A percentile compares a stretch with the other conserved stretches of the same genome.
Evolutionary conservation across 768 basidiomycete genomes (phyloP).

Genomic region (Lactarius vividus): DNA sequence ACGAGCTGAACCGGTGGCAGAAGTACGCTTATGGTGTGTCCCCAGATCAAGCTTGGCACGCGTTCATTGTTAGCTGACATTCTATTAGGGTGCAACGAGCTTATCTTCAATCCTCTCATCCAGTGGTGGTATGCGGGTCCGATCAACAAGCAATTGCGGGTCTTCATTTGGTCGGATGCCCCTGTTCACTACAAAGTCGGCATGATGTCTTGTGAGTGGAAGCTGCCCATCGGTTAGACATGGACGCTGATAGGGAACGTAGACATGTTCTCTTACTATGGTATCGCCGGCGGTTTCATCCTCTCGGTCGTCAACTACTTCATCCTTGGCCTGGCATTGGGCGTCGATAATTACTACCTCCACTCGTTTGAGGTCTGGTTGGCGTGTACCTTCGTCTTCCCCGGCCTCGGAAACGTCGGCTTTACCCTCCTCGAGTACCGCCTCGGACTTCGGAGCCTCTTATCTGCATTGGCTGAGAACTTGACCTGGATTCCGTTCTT

Average conservation of each 20-base stretch:
- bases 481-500: constrained; percentile 72
- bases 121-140: constrained; percentile 79
- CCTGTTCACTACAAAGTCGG: constrained; percentile 82
- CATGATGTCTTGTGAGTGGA: constrained; percentile 65
- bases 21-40: constrained; percentile 73
- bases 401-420: constrained; percentile 63
- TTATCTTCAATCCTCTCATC: constrained; percentile 81
- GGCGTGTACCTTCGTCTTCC: constrained; percentile 68
- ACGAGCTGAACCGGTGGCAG: constrained; percentile 91
- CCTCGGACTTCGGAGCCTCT: constrained; percentile 54
- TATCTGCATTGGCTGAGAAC: constrained; percentile 54
- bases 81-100: constrained; percentile 59
- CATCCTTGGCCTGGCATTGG: constrained; percentile 56
- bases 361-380: constrained; percentile 74
- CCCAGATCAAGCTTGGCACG: constrained; percentile 1
- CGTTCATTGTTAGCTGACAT: background rate
- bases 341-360: constrained; percentile 69
- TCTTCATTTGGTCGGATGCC: constrained; percentile 71
- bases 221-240: no score
- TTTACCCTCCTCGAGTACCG: constrained; percentile 71
- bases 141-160: constrained; percentile 75
- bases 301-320: constrained; percentile 71
- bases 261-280: constrained; percentile 54
- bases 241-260: background rate
- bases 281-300: constrained; percentile 59